Evolutionary conservation across 148 eudicot species (phyloP).

Genomic region (Heliosperma pusillum): DNA sequence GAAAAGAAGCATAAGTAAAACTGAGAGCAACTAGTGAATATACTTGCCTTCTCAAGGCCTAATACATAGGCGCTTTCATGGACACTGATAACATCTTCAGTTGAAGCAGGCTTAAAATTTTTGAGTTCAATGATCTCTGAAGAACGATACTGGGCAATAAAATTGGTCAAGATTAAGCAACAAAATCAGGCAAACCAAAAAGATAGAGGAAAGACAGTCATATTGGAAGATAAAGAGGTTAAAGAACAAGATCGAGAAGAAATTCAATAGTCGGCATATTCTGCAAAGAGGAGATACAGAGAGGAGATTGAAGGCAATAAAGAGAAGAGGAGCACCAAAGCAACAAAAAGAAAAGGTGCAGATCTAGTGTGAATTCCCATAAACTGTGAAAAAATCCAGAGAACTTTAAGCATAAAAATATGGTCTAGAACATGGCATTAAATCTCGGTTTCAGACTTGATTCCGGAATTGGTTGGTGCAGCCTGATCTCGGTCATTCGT

Average conservation of each 20-base stretch:
- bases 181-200: not conserved
- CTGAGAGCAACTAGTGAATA: not conserved
- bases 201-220: not conserved
- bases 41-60: conserved; percentile 87
- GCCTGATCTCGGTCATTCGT: too few relatives aligned
- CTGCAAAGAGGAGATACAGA: not conserved
- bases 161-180: conserved; percentile 5
- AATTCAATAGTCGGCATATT: not conserved
- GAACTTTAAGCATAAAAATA: not conserved
- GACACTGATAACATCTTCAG: conserved; percentile 71
- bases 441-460: too few relatives aligned
- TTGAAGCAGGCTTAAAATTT: conserved; percentile 58
- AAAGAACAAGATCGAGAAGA: not conserved
- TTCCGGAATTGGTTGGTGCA: too few relatives aligned
- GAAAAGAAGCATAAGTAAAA: not conserved
- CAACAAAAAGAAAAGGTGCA: not conserved
- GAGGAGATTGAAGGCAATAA: not conserved
- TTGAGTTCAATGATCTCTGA: conserved; percentile 59
- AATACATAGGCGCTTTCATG: conserved; percentile 75
- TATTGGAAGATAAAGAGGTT: not conserved
- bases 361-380: not conserved
- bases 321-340: not conserved
- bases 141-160: conserved; percentile 60
- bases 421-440: not conserved
- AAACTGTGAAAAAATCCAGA: not conserved